phyloP scores from a whole-genome alignment of 2,329 filamentous ascomycete genomes.

The Trichoderma simmonsii region DNA sequence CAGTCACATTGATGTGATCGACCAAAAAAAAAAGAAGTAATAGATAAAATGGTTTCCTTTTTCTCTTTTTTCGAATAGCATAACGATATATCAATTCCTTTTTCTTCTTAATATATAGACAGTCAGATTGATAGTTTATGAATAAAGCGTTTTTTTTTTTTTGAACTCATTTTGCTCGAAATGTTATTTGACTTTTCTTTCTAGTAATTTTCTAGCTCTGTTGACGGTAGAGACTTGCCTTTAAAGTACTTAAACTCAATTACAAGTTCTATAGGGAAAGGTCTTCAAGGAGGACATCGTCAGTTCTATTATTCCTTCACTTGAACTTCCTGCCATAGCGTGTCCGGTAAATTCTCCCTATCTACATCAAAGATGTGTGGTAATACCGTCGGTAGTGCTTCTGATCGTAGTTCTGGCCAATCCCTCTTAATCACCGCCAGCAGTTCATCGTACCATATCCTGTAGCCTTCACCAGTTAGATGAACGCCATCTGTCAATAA shows the following conservation, averaged over 20 bases:
- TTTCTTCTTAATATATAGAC: background rate
- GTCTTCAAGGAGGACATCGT: background rate
- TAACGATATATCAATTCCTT: background rate
- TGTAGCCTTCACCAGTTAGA: background rate
- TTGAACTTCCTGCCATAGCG: background rate
- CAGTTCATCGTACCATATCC: conserved; percentile 11
- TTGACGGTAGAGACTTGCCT: background rate
- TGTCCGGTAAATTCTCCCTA: background rate
- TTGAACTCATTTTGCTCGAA: background rate
- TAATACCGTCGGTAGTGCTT: background rate
- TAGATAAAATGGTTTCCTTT: background rate
- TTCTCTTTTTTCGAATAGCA: background rate
- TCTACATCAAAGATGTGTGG: conserved; percentile 11
- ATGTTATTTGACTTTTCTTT: too few relatives aligned
- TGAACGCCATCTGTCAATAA: conserved; percentile 1
- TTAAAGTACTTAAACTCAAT: background rate
- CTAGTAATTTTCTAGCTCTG: too few relatives aligned
- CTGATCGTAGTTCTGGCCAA: background rate
- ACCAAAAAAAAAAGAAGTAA: background rate
- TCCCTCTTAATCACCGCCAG: background rate
- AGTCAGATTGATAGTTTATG: background rate
- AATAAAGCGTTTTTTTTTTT: background rate
- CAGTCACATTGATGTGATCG: background rate
- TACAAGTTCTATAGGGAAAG: background rate
- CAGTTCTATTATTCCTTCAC: background rate